Evolutionary conservation across 352 stramenopile genomes (phyloP), one percentile per base, ranked within the genome.

Genomic region (Globisporangium parvum): DNA sequence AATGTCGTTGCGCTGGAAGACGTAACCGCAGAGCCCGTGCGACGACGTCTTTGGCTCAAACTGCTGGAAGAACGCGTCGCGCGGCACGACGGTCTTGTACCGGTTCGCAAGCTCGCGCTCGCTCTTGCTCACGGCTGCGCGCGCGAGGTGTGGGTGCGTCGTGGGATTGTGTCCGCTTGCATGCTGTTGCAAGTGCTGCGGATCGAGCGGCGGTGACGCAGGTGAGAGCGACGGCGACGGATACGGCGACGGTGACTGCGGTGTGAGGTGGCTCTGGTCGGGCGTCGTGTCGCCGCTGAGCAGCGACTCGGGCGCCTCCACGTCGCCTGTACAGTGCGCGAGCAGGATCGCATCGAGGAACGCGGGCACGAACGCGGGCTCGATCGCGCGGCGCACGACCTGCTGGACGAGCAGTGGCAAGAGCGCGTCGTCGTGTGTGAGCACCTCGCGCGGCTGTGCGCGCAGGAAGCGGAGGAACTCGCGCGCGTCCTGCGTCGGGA

Each of bases 1-100:
- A 66, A 99, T 98, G 75, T 99, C 96, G 52, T 97, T 96, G 6
- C 91, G 78, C 58, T 97, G 84, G 66, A 99, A 99, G 28, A 98
- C 75, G 70, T 98, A 98, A 18, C 96, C 96, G 66, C 96, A 99
- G 10, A 91, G 75, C 6, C 70, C 66, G 39, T 80, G 77, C 0
- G 73, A 70, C 37, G 69, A 73, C 40, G 68, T 79, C 44, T 74
- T 71, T 44, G 80, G 71, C 57, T 76, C 77, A 48, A 87, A 87
- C 8, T 67, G 65, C 61, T 75, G 64, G 17, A 91, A 80, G 59
- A 79, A 91, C 15, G 74, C 73, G 35, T 80, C 76, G 33, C 63
- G 74, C 18, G 74, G 66, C 21, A 84, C 62, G 1, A 51, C 57
- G 14, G 23, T 63, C 42, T 41, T 51, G 57, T 49, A 48, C 17